These are phyloP conservation scores for Apocynum venetum DNA, from an alignment of 257 asterid genomes.

Conservation along the genomic window DNA sequence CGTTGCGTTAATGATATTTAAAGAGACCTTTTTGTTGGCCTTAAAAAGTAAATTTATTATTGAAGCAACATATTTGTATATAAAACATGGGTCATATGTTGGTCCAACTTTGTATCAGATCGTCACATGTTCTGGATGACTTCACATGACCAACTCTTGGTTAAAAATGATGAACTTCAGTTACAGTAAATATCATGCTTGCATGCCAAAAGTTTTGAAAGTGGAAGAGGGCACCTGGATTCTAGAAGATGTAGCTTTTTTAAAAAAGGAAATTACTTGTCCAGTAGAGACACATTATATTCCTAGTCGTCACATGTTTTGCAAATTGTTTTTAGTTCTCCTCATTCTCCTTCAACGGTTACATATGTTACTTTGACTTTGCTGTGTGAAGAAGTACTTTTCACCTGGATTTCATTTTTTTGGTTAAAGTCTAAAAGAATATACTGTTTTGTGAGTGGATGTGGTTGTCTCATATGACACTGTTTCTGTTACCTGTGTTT, in stretches of 20 bases:
- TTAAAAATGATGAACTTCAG: neutral
- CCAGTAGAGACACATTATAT: neutral
- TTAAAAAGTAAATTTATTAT: neutral
- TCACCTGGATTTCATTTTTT: neutral
- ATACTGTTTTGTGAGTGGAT: neutral
- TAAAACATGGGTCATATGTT: neutral
- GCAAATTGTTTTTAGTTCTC: neutral
- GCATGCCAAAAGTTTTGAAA: neutral
- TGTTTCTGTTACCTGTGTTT: neutral
- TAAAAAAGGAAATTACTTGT: neutral
- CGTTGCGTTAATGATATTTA: too few species aligned
- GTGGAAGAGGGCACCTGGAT: neutral
- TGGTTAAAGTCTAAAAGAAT: neutral
- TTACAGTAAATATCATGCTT: neutral
- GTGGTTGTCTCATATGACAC: neutral
- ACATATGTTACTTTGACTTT: neutral
- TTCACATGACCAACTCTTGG: neutral
- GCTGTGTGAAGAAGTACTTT: neutral
- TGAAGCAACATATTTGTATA: neutral
- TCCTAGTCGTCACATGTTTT: neutral
- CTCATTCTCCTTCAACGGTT: neutral
- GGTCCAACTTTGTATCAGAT: neutral
- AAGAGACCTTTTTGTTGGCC: too few species aligned
- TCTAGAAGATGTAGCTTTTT: neutral
- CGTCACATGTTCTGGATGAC: neutral